Percentiles rank a stretch among this genome's conserved stretches.
These are phyloP conservation scores for Helenozyma baotianmanensis DNA, from an alignment of 805 yeast species.

Conservation along the genomic window DNA sequence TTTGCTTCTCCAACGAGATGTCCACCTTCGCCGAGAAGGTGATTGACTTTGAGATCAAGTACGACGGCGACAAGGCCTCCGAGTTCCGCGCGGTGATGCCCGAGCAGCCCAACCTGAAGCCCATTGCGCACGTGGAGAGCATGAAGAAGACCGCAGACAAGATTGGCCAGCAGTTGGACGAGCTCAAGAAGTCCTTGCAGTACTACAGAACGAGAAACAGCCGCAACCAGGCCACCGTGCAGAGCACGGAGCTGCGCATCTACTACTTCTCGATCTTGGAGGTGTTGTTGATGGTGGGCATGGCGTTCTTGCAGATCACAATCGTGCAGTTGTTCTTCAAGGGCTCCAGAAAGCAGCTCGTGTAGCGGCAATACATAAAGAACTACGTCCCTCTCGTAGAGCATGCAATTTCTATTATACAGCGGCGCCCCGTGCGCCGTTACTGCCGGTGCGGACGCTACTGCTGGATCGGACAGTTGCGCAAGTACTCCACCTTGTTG, in stretches of 20 bases:
- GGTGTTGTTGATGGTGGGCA: conserved; percentile 66
- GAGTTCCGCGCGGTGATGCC: conserved; percentile 62
- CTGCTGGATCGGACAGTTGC: conserved; percentile 72
- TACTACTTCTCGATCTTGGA: conserved; percentile 72
- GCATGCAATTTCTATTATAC: conserved; percentile 5
- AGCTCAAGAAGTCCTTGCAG: conserved; percentile 56
- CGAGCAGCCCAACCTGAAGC: conserved; percentile 41
- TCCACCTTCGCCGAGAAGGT: conserved; percentile 77
- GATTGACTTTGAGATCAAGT: conserved; percentile 74
- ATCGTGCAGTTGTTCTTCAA: conserved; percentile 69
- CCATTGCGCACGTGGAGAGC: conserved; percentile 48
- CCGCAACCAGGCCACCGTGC: conserved; percentile 86
- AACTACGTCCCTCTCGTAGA: not conserved
- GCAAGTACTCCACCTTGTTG: conserved; percentile 76
- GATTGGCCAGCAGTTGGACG: conserved; percentile 57
- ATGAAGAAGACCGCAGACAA: conserved; percentile 51
- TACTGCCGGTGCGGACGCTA: conserved; percentile 18
- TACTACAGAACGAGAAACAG: conserved; percentile 87
- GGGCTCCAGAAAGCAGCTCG: conserved; percentile 64
- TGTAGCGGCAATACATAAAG: conserved; percentile 21
- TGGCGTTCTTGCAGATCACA: conserved; percentile 66
- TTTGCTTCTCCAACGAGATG: conserved; percentile 81
- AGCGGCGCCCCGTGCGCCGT: not conserved
- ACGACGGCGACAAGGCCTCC: conserved; percentile 37
- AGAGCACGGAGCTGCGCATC: conserved; percentile 71